These are phyloP conservation scores for Alternaria solani DNA, from an alignment of 2,329 filamentous ascomycete genomes.

Conservation along the genomic window DNA sequence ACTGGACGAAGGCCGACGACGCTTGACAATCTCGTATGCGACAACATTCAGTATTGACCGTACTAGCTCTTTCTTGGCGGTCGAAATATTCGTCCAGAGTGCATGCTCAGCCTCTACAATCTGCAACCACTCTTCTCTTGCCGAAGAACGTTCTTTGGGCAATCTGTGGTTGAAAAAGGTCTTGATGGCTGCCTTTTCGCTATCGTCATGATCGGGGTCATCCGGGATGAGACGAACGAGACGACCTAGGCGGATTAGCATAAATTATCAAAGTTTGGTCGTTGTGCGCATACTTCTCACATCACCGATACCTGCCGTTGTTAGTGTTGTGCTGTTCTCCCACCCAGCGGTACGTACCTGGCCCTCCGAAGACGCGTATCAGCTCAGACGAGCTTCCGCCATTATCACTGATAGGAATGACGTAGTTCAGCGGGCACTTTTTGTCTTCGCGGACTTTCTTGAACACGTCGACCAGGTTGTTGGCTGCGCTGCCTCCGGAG, in stretches of 20 bases:
- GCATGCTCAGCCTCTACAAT: conserved; percentile 83
- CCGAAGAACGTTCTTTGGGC: conserved; percentile 66
- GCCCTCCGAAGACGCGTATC: conserved; percentile 92
- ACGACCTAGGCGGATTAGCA: conserved; percentile 66
- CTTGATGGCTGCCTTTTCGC: conserved; percentile 74
- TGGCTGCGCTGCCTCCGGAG: conserved; percentile 92
- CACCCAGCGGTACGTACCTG: conserved; percentile 63
- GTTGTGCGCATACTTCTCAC: conserved; percentile 68
- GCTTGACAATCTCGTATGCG: conserved; percentile 60
- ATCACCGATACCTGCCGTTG: conserved; percentile 68
- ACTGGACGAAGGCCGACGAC: conserved; percentile 55
- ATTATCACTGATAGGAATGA: conserved; percentile 96
- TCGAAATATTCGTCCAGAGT: conserved; percentile 70
- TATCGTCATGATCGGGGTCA: conserved; percentile 57
- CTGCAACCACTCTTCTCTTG: conserved; percentile 82
- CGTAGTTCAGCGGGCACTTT: conserved; percentile 75
- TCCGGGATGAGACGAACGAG: conserved; percentile 89
- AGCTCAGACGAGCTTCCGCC: conserved; percentile 93
- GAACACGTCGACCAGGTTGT: conserved; percentile 92
- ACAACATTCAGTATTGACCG: conserved; percentile 60
- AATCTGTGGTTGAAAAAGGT: conserved; percentile 88
- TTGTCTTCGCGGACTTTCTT: conserved; percentile 67
- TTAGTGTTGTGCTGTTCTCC: conserved; percentile 3
- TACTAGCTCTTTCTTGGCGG: conserved; percentile 61
- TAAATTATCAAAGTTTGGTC: not conserved